Evolutionary conservation across 176 grass and related monocot species (phyloP).

Genomic region (Avena atlantica): DNA sequence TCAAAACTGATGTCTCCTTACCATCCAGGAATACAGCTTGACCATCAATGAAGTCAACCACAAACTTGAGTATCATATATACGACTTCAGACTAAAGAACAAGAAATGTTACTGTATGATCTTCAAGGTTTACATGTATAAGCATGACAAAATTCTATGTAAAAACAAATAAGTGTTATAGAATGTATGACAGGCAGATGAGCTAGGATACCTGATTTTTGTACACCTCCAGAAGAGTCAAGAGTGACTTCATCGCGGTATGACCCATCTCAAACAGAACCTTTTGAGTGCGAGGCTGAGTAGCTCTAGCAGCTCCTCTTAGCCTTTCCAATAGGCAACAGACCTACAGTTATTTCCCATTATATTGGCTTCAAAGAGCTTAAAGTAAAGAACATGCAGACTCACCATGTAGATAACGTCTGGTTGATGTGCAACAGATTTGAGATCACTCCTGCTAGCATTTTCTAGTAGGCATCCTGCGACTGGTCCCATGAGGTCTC

Average conservation of each 20-base stretch:
- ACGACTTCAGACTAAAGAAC: constrained; percentile 78
- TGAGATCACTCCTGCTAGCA: constrained; percentile 80
- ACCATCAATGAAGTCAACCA: constrained; percentile 95
- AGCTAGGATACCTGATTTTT: constrained; percentile 78
- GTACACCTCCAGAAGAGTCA: constrained; percentile 88
- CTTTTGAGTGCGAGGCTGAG: constrained; percentile 90
- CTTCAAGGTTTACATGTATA: constrained; percentile 25
- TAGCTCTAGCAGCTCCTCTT: constrained; percentile 93
- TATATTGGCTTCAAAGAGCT: constrained; percentile 33
- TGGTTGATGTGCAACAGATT: constrained; percentile 88
- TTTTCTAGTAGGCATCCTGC: constrained; percentile 81
- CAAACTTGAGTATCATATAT: constrained; percentile 97
- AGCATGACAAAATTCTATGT: background rate
- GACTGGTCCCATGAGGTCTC: constrained; percentile 94
- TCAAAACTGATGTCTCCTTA: constrained; percentile 89
- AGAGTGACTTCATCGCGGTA: constrained; percentile 84
- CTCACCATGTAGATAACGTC: constrained; percentile 91
- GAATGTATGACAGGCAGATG: constrained; percentile 31
- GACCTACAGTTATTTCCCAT: constrained; percentile 60
- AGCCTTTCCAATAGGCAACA: constrained; percentile 95
- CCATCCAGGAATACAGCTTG: constrained; percentile 90
- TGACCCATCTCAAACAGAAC: constrained; percentile 91
- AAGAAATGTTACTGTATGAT: constrained; percentile 34
- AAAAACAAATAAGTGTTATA: background rate
- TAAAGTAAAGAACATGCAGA: constrained; percentile 41